phyloP scores from a whole-genome alignment of 2,329 filamentous ascomycete genomes.

The Microdochium trichocladiopsis region DNA sequence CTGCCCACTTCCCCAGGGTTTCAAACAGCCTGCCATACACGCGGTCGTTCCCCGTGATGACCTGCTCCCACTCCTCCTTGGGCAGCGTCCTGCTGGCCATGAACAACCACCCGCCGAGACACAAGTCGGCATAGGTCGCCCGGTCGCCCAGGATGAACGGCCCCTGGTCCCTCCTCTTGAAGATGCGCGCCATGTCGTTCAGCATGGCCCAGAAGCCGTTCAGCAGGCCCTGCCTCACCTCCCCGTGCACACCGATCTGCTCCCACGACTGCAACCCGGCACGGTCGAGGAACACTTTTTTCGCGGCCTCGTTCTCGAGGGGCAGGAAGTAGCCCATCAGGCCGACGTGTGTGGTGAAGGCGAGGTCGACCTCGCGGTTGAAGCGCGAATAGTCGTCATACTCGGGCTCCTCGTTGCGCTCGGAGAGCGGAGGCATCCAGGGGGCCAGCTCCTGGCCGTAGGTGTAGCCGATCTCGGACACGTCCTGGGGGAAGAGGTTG shows the following conservation, averaged over 20 bases:
- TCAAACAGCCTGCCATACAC: not conserved
- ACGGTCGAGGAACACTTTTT: slow-evolving; percentile 40
- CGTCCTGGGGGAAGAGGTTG: slow-evolving; percentile 37
- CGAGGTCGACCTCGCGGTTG: slow-evolving; percentile 46
- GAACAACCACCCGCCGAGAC: not conserved
- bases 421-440: slow-evolving; percentile 28
- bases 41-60: not conserved
- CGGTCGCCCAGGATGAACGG: not conserved
- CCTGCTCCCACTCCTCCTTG: not conserved
- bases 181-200: slow-evolving; percentile 23
- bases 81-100: not conserved
- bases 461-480: slow-evolving; percentile 29
- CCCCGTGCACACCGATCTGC: slow-evolving; percentile 16
- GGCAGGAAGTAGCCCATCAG: slow-evolving; percentile 36
- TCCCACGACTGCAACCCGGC: slow-evolving; percentile 36
- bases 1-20: not conserved
- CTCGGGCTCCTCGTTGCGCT: slow-evolving; percentile 11
- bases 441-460: slow-evolving; percentile 18
- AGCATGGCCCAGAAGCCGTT: slow-evolving; percentile 61
- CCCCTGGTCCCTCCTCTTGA: not conserved
- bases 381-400: slow-evolving; percentile 37
- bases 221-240: slow-evolving; percentile 25
- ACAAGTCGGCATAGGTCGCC: not conserved
- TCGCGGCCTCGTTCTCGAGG: slow-evolving; percentile 37
- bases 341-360: slow-evolving; percentile 37